Percentiles rank a stretch among this genome's conserved stretches.
These are phyloP conservation scores for Anthostomella pinea DNA, from an alignment of 2,329 filamentous ascomycete species.

Conservation along the genomic window DNA sequence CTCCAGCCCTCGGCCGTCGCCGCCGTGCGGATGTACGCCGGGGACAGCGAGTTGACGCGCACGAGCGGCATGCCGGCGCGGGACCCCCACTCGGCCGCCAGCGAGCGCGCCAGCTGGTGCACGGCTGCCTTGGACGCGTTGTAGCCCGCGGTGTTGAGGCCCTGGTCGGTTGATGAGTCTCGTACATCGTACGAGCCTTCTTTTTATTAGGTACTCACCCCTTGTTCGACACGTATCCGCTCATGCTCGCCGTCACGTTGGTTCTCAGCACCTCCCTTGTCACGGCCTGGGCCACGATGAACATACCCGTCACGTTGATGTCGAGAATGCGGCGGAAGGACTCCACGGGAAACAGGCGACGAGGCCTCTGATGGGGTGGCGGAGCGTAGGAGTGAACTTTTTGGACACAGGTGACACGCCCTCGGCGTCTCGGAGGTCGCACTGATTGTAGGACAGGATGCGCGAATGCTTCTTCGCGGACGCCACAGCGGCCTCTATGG, in stretches of 20 bases:
- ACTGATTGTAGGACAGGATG: conserved; percentile 19
- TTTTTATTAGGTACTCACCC: too few relatives aligned
- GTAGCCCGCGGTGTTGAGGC: conserved; percentile 44
- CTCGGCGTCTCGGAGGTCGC: conserved; percentile 23
- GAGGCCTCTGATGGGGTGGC: conserved; percentile 30
- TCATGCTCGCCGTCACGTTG: conserved; percentile 46
- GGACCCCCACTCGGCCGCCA: conserved; percentile 52
- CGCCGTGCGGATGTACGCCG: conserved; percentile 51
- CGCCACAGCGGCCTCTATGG: background rate
- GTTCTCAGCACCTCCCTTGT: conserved; percentile 47
- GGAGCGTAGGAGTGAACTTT: conserved; percentile 14
- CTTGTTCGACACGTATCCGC: conserved; percentile 47
- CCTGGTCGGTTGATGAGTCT: conserved; percentile 18
- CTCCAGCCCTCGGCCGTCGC: conserved; percentile 29
- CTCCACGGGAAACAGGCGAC: conserved; percentile 30
- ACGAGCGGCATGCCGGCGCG: conserved; percentile 40
- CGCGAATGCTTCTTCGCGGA: conserved; percentile 8
- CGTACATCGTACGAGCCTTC: too few relatives aligned
- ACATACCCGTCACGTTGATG: conserved; percentile 48
- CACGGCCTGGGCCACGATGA: conserved; percentile 44
- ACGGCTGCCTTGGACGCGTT: conserved; percentile 54
- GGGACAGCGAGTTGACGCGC: conserved; percentile 51
- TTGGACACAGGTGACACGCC: conserved; percentile 16
- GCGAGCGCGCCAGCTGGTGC: conserved; percentile 46
- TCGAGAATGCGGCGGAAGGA: conserved; percentile 27